Conservation (phyloP, 2,329 filamentous ascomycete genomes). For the Cladosporium sp. region DNA sequence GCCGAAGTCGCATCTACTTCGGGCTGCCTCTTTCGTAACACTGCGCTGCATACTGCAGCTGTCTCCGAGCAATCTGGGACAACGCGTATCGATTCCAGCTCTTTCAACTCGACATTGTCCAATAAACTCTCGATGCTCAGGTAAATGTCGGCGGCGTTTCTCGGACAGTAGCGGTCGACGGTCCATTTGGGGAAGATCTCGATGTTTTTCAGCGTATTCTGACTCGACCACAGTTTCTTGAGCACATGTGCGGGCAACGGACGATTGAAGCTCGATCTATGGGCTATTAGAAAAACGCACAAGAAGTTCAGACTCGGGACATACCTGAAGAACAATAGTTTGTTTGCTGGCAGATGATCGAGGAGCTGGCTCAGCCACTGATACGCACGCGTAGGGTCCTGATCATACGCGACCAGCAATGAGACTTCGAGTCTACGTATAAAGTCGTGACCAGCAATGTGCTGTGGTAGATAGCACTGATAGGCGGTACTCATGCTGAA, state of each 20-base stretch:
- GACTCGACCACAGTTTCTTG: not conserved
- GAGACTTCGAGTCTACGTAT: not conserved
- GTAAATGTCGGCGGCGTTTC: not conserved
- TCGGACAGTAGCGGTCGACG: not conserved
- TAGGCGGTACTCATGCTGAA: too few species aligned
- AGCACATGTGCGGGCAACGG: not conserved
- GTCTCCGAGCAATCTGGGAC: not conserved
- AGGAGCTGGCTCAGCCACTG: not conserved
- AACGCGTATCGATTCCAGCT: not conserved
- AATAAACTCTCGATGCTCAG: not conserved
- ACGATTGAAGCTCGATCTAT: not conserved
- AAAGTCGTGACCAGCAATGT: not conserved
- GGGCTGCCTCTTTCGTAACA: not conserved
- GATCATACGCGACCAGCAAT: not conserved
- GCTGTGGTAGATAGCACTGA: not conserved
- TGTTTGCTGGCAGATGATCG: not conserved
- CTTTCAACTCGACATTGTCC: not conserved
- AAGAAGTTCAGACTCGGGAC: not conserved
- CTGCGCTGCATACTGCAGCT: not conserved
- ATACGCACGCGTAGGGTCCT: not conserved
- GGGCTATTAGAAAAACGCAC: not conserved
- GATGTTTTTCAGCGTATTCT: not conserved
- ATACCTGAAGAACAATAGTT: not conserved
- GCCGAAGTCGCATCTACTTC: too few species aligned
- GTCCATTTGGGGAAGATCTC: not conserved